Evolutionary conservation across 441 rosid genomes (phyloP), one percentile per base, ranked within the genome.

Genomic region (Aleurites moluccanus): DNA sequence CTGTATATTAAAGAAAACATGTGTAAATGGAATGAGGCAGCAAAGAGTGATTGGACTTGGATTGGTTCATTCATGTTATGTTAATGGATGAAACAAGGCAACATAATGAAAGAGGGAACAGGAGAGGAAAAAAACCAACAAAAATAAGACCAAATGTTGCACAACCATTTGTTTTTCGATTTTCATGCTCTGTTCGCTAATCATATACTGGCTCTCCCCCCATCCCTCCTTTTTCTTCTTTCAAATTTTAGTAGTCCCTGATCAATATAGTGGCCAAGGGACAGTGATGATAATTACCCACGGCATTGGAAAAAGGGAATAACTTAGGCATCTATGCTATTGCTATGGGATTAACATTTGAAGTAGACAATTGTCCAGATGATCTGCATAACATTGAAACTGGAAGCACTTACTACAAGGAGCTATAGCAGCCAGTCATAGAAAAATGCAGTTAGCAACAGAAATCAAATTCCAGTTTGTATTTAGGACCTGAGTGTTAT

Each of bases 1-100:
- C 99, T 96, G 91, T 70, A 64, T 13, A 66, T 14, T 38, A 72
- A 56, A 72, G 33, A 38, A 68, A 63, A 66, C 55, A n/a, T 35
- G 56, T 2, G 56, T 52, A 15, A 62, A 65, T 1, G 15, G 70
- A 40, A 30, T 59, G 59, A 75, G 61, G 15, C 57, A 10, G n/a
- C 13, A 21, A 30, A 53, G 44, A 35, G 30, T 27, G 30, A 44
- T 40, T 45, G 61, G 18, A 35, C 15, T 33, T 63, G 67, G 33
- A 62, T 9, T 60, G n/a, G 55, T 71, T 59, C 45, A 56, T 59
- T 15, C 55, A 21, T 61, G 49, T 23, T 47, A 21, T 20, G 23
- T 35, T 53, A 42, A 38, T 11, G 64, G 40, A 56, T 21, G 14
- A 5, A 40, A 27, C 5, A 44, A 9, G 18, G 20, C n/a, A 52